Conservation (phyloP, 2,329 filamentous ascomycete genomes). For the Colletotrichum coccodes region DNA sequence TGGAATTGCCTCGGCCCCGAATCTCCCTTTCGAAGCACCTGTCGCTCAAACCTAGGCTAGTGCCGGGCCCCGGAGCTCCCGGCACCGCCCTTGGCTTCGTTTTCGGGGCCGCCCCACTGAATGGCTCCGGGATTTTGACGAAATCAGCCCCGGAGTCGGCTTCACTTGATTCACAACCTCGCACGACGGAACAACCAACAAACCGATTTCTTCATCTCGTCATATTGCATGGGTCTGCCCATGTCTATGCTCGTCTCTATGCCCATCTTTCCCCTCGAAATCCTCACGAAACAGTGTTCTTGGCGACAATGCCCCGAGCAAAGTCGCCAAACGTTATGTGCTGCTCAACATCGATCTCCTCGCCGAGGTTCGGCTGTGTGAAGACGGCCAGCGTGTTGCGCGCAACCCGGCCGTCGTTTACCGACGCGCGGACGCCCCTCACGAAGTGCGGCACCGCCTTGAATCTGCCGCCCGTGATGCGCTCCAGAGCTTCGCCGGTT, state of each 20-base stretch:
- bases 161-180: background rate
- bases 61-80: conserved; percentile 8
- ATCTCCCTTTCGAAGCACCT: background rate
- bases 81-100: background rate
- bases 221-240: no score
- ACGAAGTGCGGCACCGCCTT: conserved; percentile 97
- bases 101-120: background rate
- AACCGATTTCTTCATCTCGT: background rate
- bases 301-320: conserved; percentile 69
- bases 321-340: conserved; percentile 80
- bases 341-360: conserved; percentile 76
- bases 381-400: conserved; percentile 95
- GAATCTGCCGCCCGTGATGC: conserved; percentile 91
- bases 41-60: background rate
- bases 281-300: conserved; percentile 61
- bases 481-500: conserved; percentile 90
- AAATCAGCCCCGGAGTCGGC: background rate
- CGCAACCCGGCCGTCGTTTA: conserved; percentile 66
- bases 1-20: conserved; percentile 3
- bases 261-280: background rate
- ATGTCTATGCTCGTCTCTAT: background rate
- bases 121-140: background rate
- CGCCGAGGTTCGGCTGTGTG: conserved; percentile 92
- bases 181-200: background rate
- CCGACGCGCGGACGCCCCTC: conserved; percentile 72